Conservation (phyloP, 306 rosid species). For the Datisca glomerata region DNA sequence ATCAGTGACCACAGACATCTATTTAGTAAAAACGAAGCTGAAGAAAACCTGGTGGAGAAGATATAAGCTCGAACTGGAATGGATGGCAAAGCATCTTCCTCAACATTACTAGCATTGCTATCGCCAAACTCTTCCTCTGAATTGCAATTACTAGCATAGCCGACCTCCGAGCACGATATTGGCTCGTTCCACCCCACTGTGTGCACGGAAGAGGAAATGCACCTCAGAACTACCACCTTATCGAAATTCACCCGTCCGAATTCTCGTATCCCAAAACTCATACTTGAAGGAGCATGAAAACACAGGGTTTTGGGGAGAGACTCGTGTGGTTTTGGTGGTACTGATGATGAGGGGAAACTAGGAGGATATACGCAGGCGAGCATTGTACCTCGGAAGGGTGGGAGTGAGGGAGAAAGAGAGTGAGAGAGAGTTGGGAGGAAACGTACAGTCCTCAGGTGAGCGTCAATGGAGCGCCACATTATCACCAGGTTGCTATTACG, state of each 20-base stretch:
- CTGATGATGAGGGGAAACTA: conserved; percentile 9
- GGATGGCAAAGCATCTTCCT: conserved; percentile 31
- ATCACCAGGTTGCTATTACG: no score
- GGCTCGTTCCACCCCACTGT: conserved; percentile 64
- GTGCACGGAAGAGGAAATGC: conserved; percentile 38
- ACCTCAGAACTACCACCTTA: conserved; percentile 19
- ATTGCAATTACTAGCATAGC: conserved; percentile 17
- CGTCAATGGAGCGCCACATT: conserved; percentile 57
- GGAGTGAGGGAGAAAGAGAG: conserved; percentile 14
- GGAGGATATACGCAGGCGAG: conserved; percentile 3
- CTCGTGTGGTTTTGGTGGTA: no score
- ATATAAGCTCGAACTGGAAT: conserved; percentile 88
- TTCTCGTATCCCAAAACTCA: conserved; percentile 6
- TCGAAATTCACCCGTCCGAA: conserved; percentile 7
- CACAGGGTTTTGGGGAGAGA: conserved; percentile 15
- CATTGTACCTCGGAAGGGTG: conserved; percentile 13
- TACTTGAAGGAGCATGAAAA: conserved; percentile 7
- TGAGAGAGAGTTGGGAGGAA: conserved; percentile 14
- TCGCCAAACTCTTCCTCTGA: conserved; percentile 33
- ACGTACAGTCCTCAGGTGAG: conserved; percentile 31
- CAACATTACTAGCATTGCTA: conserved; percentile 20
- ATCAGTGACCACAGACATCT: background rate
- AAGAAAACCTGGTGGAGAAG: conserved; percentile 69
- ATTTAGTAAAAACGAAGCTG: background rate
- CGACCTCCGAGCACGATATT: conserved; percentile 55